Percentiles rank a stretch among this genome's conserved stretches.
Evolutionary conservation across 306 rosid species (phyloP).

Genomic region (Castanospermum australe): DNA sequence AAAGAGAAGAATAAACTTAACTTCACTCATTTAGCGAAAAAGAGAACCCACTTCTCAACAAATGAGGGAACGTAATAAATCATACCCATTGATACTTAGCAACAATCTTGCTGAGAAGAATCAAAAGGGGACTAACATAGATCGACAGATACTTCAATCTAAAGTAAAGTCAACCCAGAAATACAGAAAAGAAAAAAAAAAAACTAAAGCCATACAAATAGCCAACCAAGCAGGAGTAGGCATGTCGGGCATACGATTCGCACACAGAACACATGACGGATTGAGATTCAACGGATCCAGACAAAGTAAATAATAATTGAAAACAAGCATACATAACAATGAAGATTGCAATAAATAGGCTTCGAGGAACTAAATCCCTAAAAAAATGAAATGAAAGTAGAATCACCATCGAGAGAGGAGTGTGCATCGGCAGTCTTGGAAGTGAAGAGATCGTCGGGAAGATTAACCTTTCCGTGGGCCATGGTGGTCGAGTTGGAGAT

Average conservation of each 20-base stretch:
- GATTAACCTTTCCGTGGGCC: constrained; percentile 56
- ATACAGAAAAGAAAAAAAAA: background rate
- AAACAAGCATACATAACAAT: background rate
- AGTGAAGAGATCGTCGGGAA: constrained; percentile 61
- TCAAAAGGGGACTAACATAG: background rate
- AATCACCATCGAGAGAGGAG: constrained; percentile 46
- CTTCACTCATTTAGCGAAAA: background rate
- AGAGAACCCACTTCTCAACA: constrained; percentile 2
- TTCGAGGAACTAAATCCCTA: constrained; percentile 33
- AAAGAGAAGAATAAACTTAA: constrained; percentile 16
- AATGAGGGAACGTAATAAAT: background rate
- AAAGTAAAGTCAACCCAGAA: constrained; percentile 37
- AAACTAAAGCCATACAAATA: background rate
- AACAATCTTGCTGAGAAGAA: background rate
- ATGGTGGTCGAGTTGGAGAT: constrained; percentile 33
- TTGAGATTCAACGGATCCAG: constrained; percentile 43
- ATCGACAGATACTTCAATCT: constrained; percentile 17
- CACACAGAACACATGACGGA: constrained; percentile 15
- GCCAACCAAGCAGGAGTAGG: constrained; percentile 7
- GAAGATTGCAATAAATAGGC: background rate
- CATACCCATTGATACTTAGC: constrained; percentile 14
- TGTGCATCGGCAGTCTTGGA: constrained; percentile 44
- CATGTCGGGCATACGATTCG: constrained; percentile 26
- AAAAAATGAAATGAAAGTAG: background rate
- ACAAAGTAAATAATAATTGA: constrained; percentile 12